phyloP scores from a whole-genome alignment of 108 stramenopile genomes.

The Cyclotella choctawhatcheeana region DNA sequence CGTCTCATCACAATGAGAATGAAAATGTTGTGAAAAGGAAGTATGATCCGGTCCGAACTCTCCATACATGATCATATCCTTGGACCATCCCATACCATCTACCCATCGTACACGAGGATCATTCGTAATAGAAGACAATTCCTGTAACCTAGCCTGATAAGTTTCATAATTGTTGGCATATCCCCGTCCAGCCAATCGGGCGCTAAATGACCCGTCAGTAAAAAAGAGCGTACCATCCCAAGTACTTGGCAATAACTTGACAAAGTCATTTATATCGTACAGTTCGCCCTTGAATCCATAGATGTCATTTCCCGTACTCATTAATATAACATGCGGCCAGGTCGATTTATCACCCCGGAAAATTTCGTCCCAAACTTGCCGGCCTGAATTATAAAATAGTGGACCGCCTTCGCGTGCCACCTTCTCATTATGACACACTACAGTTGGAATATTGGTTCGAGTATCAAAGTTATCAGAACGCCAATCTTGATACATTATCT shows the following conservation, averaged over 20 bases:
- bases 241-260: not conserved
- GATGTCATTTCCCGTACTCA: slow-evolving; percentile 20
- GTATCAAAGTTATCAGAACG: slow-evolving; percentile 24
- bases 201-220: slow-evolving; percentile 22
- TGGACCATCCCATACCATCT: slow-evolving; percentile 36
- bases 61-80: slow-evolving; percentile 43
- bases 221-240: slow-evolving; percentile 43
- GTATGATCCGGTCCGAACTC: slow-evolving; percentile 25
- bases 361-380: slow-evolving; percentile 40
- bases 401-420: slow-evolving; percentile 18
- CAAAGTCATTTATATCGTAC: slow-evolving; percentile 22
- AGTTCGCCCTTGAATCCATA: slow-evolving; percentile 6
- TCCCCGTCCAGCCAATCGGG: slow-evolving; percentile 8
- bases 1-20: slow-evolving; percentile 14
- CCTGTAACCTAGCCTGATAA: slow-evolving; percentile 4
- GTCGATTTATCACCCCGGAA: slow-evolving; percentile 27
- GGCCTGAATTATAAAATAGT: slow-evolving; percentile 28
- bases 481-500: slow-evolving; percentile 48
- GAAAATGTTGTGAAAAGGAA: slow-evolving; percentile 34
- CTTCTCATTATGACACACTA: slow-evolving; percentile 48
- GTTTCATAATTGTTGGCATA: slow-evolving; percentile 11
- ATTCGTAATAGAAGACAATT: slow-evolving; percentile 11
- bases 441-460: not conserved
- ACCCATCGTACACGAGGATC: slow-evolving; percentile 45
- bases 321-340: slow-evolving; percentile 36